Conservation (phyloP, 148 eudicot species). For the Fagopyrum homotropicum region DNA sequence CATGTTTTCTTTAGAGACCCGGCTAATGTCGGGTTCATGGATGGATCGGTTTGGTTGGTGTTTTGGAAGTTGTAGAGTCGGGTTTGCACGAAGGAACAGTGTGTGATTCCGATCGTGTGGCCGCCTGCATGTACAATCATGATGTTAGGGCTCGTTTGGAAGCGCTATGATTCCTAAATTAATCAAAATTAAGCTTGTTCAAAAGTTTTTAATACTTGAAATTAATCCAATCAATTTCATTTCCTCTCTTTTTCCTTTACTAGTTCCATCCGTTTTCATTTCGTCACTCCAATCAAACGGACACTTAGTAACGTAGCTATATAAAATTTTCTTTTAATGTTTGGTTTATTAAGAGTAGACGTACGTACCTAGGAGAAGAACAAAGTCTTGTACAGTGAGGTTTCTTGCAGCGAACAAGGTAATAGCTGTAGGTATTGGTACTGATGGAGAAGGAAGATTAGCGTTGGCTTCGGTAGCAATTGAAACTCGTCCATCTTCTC, state of each 20-base stretch:
- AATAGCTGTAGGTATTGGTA: not conserved
- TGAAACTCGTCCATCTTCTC: slow-evolving; percentile 47
- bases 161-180: too few relatives aligned
- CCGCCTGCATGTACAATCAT: slow-evolving; percentile 4
- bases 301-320: too few relatives aligned
- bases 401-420: slow-evolving; percentile 5
- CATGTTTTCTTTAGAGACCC: slow-evolving; percentile 13
- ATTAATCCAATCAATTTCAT: too few relatives aligned
- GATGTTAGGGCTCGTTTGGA: too few relatives aligned
- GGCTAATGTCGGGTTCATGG: slow-evolving; percentile 18
- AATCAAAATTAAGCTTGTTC: too few relatives aligned
- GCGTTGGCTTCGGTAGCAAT: slow-evolving; percentile 18
- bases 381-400: slow-evolving; percentile 3
- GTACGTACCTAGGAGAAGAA: slow-evolving; percentile 10
- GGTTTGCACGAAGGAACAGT: slow-evolving; percentile 19
- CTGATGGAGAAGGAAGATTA: slow-evolving; percentile 27
- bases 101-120: slow-evolving; percentile 19
- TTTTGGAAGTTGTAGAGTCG: slow-evolving; percentile 21
- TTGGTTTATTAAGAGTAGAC: not conserved
- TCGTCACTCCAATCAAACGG: too few relatives aligned
- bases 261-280: too few relatives aligned
- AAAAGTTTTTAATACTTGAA: too few relatives aligned
- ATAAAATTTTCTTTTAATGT: not conserved
- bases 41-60: slow-evolving; percentile 18
- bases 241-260: too few relatives aligned